These are phyloP conservation scores for Leccinum griseonigrum DNA, from an alignment of 1,284 basidiomycete species.

Conservation along the genomic window DNA sequence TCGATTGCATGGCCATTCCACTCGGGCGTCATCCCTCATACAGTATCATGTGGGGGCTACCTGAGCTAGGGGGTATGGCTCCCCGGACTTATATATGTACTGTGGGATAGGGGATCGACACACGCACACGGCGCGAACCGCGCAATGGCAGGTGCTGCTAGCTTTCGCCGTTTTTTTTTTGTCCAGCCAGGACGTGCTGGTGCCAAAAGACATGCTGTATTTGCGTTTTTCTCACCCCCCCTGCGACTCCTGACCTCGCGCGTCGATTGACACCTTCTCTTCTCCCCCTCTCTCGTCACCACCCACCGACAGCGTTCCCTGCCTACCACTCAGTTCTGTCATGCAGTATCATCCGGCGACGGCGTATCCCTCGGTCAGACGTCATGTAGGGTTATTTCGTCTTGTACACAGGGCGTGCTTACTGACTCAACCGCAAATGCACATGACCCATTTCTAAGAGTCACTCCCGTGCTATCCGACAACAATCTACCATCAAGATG, in stretches of 20 bases:
- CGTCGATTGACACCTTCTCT: neutral
- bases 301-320: slow-evolving; percentile 5
- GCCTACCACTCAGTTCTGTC: neutral
- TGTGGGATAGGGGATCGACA: slow-evolving; percentile 5
- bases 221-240: slow-evolving; percentile 18
- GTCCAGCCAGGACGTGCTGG: no score
- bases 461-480: slow-evolving; percentile 11
- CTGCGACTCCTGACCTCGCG: slow-evolving; percentile 5
- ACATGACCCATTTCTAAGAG: slow-evolving; percentile 13
- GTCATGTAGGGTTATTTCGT: slow-evolving; percentile 16
- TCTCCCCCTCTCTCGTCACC: slow-evolving; percentile 14
- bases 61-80: no score
- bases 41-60: slow-evolving; percentile 7
- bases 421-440: no score
- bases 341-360: slow-evolving; percentile 17
- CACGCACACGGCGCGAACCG: no score
- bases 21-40: neutral
- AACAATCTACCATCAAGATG: slow-evolving; percentile 10
- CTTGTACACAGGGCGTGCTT: neutral
- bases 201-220: slow-evolving; percentile 20
- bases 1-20: no score
- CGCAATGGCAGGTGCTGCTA: slow-evolving; percentile 15
- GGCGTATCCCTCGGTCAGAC: slow-evolving; percentile 17
- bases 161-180: slow-evolving; percentile 14
- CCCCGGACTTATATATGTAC: slow-evolving; percentile 2